phyloP scores from a whole-genome alignment of 2,329 filamentous ascomycete genomes.

The Scedosporium apiospermum region DNA sequence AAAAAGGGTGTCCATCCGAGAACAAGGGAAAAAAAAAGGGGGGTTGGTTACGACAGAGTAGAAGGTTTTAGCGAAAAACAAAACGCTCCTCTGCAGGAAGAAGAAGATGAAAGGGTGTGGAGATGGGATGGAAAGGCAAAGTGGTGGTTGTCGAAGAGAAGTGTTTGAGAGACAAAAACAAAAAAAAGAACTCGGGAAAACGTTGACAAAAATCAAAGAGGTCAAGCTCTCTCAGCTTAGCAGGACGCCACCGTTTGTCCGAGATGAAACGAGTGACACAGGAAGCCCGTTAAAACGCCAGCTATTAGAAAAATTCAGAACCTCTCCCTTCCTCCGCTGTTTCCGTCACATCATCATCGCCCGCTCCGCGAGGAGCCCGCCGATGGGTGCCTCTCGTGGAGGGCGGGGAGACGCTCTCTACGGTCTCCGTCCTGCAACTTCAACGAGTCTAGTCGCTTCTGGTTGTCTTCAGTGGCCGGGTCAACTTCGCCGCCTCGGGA shows the following conservation, averaged over 20 bases:
- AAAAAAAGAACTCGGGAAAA: slow-evolving; percentile 11
- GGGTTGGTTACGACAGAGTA: neutral
- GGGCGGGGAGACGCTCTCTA: slow-evolving; percentile 35
- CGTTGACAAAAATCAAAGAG: slow-evolving; percentile 13
- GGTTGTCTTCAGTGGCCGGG: slow-evolving; percentile 69
- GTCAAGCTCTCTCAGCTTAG: slow-evolving; percentile 10
- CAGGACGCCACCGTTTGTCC: slow-evolving; percentile 7
- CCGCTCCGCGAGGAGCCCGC: slow-evolving; percentile 43
- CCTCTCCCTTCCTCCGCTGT: neutral
- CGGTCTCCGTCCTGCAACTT: slow-evolving; percentile 76
- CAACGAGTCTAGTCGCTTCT: slow-evolving; percentile 79
- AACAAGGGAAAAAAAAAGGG: neutral
- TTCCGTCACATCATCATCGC: slow-evolving; percentile 26
- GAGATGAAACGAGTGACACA: slow-evolving; percentile 5
- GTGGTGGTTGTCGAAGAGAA: neutral
- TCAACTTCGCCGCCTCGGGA: slow-evolving; percentile 66
- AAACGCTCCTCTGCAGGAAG: neutral
- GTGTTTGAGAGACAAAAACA: slow-evolving; percentile 2
- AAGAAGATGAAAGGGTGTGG: slow-evolving; percentile 8
- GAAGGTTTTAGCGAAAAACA: neutral
- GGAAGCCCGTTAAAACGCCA: slow-evolving; percentile 7
- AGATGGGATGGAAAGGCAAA: slow-evolving; percentile 7
- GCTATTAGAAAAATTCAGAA: slow-evolving; percentile 8
- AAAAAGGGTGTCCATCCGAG: neutral
- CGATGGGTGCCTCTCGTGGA: slow-evolving; percentile 53